Conservation (phyloP, 2,329 filamentous ascomycete species). For the Microcyclosporella mali region DNA sequence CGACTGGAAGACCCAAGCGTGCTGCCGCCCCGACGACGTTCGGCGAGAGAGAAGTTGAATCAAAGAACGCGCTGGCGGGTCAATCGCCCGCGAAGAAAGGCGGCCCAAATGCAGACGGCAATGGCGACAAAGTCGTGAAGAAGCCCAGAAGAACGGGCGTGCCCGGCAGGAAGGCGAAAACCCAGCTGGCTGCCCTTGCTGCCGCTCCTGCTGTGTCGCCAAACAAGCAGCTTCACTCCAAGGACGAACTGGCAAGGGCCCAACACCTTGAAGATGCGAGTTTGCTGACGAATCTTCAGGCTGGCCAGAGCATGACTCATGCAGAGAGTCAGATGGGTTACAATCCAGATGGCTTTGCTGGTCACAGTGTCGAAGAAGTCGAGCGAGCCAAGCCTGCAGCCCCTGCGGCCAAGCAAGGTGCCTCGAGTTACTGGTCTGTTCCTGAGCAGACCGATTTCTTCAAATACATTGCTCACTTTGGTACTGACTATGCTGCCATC, state of each 20-base stretch:
- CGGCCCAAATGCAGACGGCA: slow-evolving; percentile 22
- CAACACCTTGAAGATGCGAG: slow-evolving; percentile 30
- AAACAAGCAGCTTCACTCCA: slow-evolving; percentile 27
- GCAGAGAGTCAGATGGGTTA: slow-evolving; percentile 17
- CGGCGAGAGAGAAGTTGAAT: slow-evolving; percentile 58
- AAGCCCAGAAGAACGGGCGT: slow-evolving; percentile 29
- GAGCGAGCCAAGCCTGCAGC: slow-evolving; percentile 18
- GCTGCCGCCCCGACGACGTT: slow-evolving; percentile 65
- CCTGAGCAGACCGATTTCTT: slow-evolving; percentile 74
- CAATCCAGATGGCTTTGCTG: slow-evolving; percentile 17
- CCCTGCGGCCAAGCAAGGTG: slow-evolving; percentile 25
- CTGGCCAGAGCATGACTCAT: slow-evolving; percentile 13
- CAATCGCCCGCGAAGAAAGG: slow-evolving; percentile 45
- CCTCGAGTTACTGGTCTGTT: slow-evolving; percentile 81
- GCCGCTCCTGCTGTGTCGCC: slow-evolving; percentile 28
- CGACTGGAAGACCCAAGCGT: slow-evolving; percentile 45
- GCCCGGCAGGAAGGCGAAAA: slow-evolving; percentile 36
- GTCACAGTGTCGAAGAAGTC: slow-evolving; percentile 19
- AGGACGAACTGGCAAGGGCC: slow-evolving; percentile 25
- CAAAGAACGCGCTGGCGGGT: slow-evolving; percentile 53
- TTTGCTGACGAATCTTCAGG: slow-evolving; percentile 28
- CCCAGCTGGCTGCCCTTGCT: slow-evolving; percentile 33
- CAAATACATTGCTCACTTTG: slow-evolving; percentile 64
- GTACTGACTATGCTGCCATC: slow-evolving; percentile 71
- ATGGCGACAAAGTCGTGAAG: slow-evolving; percentile 30